phyloP scores from a whole-genome alignment of 768 basidiomycete genomes.

The Suillus sp. region DNA sequence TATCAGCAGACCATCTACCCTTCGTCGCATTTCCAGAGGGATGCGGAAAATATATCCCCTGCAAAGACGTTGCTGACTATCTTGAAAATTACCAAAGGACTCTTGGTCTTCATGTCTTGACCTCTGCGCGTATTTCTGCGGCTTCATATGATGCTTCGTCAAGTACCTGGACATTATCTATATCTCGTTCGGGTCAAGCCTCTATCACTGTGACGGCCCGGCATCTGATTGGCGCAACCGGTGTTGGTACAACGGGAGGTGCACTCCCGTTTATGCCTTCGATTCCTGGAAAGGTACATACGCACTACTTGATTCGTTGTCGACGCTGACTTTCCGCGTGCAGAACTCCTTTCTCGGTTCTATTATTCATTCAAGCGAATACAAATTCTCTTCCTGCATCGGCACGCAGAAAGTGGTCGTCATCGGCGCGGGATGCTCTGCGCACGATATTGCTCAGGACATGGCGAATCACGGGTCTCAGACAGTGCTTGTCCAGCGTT shows the following conservation, averaged over 20 bases:
- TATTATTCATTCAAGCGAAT: constrained; percentile 9
- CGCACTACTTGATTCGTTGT: background rate
- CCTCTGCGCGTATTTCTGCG: constrained; percentile 3
- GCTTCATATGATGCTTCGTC: background rate
- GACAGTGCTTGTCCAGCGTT: constrained; percentile 15
- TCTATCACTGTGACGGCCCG: constrained; percentile 1
- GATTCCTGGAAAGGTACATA: constrained; percentile 6
- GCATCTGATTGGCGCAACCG: constrained; percentile 13
- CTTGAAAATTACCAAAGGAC: constrained; percentile 14
- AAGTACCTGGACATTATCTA: constrained; percentile 5
- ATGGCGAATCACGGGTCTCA: constrained; percentile 8
- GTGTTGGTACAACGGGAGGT: constrained; percentile 8
- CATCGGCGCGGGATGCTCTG: constrained; percentile 19
- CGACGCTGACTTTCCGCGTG: background rate
- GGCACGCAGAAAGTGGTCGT: constrained; percentile 9
- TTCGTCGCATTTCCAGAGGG: constrained; percentile 12
- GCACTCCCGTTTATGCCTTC: background rate
- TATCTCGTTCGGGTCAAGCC: background rate
- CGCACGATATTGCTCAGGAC: constrained; percentile 19
- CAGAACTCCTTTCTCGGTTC: constrained; percentile 10
- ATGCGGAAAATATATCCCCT: constrained; percentile 5
- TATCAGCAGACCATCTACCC: constrained; percentile 12
- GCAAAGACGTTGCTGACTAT: constrained; percentile 14
- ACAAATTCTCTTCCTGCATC: background rate
- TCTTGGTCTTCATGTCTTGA: constrained; percentile 14